These are phyloP conservation scores for Pseudonectria buxi DNA, from an alignment of 2,329 filamentous ascomycete genomes.

Conservation along the genomic window DNA sequence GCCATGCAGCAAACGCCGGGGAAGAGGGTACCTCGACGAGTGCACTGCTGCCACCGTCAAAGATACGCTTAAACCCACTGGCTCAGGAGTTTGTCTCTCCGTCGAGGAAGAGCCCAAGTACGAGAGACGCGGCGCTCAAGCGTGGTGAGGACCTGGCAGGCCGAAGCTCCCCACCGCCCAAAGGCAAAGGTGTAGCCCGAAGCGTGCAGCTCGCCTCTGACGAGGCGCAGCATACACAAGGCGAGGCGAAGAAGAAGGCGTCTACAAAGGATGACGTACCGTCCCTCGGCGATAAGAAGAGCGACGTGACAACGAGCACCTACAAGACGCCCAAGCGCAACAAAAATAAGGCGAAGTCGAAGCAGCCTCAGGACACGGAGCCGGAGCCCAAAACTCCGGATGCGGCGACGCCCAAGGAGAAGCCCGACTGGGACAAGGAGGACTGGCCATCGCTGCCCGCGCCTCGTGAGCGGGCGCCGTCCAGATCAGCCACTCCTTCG, in stretches of 20 bases:
- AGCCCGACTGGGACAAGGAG: slow-evolving; percentile 12
- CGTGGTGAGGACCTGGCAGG: too few relatives aligned
- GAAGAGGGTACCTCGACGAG: neutral
- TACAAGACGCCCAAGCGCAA: slow-evolving; percentile 5
- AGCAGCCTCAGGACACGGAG: neutral
- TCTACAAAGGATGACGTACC: slow-evolving; percentile 4
- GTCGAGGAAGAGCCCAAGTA: slow-evolving; percentile 2
- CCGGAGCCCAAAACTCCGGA: neutral
- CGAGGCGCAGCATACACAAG: neutral
- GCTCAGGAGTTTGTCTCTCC: slow-evolving; percentile 20
- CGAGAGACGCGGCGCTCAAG: too few relatives aligned
- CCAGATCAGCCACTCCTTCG: slow-evolving; percentile 14
- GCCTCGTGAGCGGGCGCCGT: slow-evolving; percentile 18
- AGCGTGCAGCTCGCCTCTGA: slow-evolving; percentile 4
- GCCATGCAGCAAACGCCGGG: neutral
- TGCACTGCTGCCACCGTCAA: neutral
- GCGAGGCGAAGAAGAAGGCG: slow-evolving; percentile 6
- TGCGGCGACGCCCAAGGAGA: slow-evolving; percentile 2
- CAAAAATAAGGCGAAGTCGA: slow-evolving; percentile 7
- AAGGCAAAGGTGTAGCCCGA: slow-evolving; percentile 3
- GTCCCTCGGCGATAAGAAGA: too few relatives aligned
- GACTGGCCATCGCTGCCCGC: slow-evolving; percentile 22
- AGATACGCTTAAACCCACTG: slow-evolving; percentile 11
- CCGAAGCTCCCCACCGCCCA: neutral
- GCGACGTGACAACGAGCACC: too few relatives aligned